phyloP scores from a whole-genome alignment of 1,139 yeast genomes.

The Nakaseomyces delphensis region DNA sequence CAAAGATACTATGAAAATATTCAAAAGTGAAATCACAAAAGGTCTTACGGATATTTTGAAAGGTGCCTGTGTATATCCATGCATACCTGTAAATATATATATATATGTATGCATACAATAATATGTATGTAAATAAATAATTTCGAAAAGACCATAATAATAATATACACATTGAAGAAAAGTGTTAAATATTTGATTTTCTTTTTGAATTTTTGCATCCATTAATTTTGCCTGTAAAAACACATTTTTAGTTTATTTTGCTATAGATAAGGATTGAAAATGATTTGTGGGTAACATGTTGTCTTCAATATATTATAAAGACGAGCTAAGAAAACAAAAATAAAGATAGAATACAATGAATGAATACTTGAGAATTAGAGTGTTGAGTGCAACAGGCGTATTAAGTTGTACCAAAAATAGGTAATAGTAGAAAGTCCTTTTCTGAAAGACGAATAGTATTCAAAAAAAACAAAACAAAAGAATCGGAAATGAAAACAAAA shows the following conservation, averaged over 20 bases:
- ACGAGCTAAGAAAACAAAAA: background rate
- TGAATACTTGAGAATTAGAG: constrained; percentile 3
- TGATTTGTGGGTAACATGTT: background rate
- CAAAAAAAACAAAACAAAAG: constrained; percentile 5
- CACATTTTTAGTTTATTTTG: background rate
- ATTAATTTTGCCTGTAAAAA: too few species aligned
- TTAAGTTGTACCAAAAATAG: constrained; percentile 2
- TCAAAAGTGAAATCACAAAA: background rate
- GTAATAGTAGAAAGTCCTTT: background rate
- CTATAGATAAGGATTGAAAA: background rate
- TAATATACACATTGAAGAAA: too few species aligned
- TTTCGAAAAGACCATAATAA: background rate
- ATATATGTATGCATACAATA: background rate
- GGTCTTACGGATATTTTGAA: background rate
- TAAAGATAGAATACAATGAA: constrained; percentile 4
- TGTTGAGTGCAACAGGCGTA: background rate
- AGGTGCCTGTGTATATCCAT: background rate
- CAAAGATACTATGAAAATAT: background rate
- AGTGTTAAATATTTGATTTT: too few species aligned
- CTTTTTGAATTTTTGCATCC: too few species aligned
- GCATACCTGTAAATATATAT: constrained; percentile 4
- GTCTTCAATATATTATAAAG: background rate
- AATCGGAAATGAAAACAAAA: too few species aligned
- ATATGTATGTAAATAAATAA: constrained; percentile 1
- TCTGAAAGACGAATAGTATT: constrained; percentile 7